These are phyloP conservation scores for Cyclotella choctawhatcheeana DNA, from an alignment of 108 stramenopile genomes.

Conservation along the genomic window DNA sequence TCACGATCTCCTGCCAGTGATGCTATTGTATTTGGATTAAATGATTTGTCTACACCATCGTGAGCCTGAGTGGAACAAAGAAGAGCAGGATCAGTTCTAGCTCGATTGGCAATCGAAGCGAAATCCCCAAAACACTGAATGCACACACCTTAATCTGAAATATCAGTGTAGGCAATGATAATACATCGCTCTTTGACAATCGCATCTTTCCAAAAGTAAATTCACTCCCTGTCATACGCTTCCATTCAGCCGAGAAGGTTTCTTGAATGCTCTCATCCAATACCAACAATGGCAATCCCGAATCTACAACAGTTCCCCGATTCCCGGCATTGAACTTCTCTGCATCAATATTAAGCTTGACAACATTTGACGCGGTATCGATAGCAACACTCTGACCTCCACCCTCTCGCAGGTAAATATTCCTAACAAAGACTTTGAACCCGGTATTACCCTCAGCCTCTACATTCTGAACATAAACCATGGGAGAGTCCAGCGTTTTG, in stretches of 20 bases:
- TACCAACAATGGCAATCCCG: conserved; percentile 46
- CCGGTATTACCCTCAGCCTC: conserved; percentile 23
- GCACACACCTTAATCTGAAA: conserved; percentile 62
- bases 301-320: conserved; percentile 51
- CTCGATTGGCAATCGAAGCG: background rate
- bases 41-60: conserved; percentile 54
- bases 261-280: conserved; percentile 48
- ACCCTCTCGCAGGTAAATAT: conserved; percentile 47
- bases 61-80: too few relatives aligned
- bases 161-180: conserved; percentile 79
- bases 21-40: conserved; percentile 43
- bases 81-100: too few relatives aligned
- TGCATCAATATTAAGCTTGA: conserved; percentile 43
- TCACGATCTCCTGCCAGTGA: conserved; percentile 75
- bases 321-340: conserved; percentile 41
- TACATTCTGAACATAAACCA: conserved; percentile 55
- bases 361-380: conserved; percentile 21
- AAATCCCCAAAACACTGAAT: background rate
- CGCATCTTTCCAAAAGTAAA: conserved; percentile 45
- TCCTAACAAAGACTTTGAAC: conserved; percentile 51
- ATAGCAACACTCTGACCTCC: conserved; percentile 45
- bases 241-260: conserved; percentile 46
- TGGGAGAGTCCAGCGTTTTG: conserved; percentile 32
- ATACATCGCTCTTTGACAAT: conserved; percentile 59
- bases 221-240: conserved; percentile 38